Percentiles rank a stretch among this genome's conserved stretches.
Evolutionary conservation across 2,329 filamentous ascomycete genomes (phyloP).

Genomic region (Coccinonectria pachysandricola): DNA sequence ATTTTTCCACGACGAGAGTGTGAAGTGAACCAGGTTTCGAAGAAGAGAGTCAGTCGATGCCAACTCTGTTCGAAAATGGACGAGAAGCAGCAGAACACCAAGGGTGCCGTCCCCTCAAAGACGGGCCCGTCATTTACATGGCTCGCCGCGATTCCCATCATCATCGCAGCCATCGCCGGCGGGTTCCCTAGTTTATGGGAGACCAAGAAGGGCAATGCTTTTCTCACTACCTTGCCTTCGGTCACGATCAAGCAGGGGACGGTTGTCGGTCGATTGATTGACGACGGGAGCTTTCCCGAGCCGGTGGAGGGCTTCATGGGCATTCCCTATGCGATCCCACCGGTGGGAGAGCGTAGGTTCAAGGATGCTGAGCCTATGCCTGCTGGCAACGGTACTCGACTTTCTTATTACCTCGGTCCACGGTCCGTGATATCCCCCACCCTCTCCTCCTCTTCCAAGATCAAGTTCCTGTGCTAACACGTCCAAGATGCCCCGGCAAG

Average conservation of each 20-base stretch:
- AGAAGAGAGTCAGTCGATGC: too few relatives aligned
- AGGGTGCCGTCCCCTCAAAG: too few relatives aligned
- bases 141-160: slow-evolving; percentile 10
- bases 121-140: slow-evolving; percentile 6
- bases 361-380: slow-evolving; percentile 22
- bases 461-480: too few relatives aligned
- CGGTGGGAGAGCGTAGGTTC: slow-evolving; percentile 32
- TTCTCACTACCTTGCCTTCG: slow-evolving; percentile 6
- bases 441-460: too few relatives aligned
- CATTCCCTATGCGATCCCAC: slow-evolving; percentile 37
- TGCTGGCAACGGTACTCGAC: slow-evolving; percentile 14
- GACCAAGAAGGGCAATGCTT: slow-evolving; percentile 1
- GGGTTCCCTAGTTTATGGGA: slow-evolving; percentile 6
- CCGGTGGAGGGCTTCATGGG: slow-evolving; percentile 33
- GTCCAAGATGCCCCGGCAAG: slow-evolving; percentile 19
- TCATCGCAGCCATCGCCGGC: slow-evolving; percentile 7
- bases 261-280: slow-evolving; percentile 21
- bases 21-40: too few relatives aligned
- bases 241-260: slow-evolving; percentile 22
- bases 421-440: slow-evolving; percentile 11
- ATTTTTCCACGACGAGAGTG: too few relatives aligned
- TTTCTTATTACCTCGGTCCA: slow-evolving; percentile 16
- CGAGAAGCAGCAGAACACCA: too few relatives aligned
- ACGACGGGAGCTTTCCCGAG: slow-evolving; percentile 20
- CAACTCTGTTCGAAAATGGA: too few relatives aligned